Evolutionary conservation across 2,329 filamentous ascomycete species (phyloP), one percentile per base, ranked within the genome.

Genomic region (Bipolaris zeicola): DNA sequence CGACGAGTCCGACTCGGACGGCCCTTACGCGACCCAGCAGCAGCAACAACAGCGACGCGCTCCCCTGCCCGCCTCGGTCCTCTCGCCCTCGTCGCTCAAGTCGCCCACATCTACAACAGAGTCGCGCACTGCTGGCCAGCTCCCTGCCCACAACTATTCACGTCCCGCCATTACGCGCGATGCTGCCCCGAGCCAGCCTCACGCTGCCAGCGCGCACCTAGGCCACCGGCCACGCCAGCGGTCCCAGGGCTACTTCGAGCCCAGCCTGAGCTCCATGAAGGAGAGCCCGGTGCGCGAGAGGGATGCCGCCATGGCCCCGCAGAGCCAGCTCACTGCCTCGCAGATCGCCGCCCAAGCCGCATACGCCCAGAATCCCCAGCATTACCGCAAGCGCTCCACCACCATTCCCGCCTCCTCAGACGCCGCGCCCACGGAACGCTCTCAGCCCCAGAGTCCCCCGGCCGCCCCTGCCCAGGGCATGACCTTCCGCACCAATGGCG

Each of bases 311-410:
- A 71, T 75, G 68, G 78, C 79, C 60, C 59, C 65, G 49, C 55
- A 57, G 18, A 57, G 38, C 55, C 77, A 77, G 33, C 68, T 87
- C 75, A 76, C 77, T 77, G 86, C 89, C n/a, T 91, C 89, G 74
- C 88, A 91, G 74, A 91, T 92, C 62, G 90, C 90, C 37, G 90
- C 90, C 16, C 90, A 92, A 76, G 87, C 90, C 8, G 90, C 90
- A 52, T 87, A 89, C 69, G 87, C 91, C 79, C 85, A 88, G 67
- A 82, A 85, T 68, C 79, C 80, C 41, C 74, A 77, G 61, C 75
- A 75, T 65, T 80, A 74, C 56, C 82, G 90, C 18, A 89, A 91
- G 72, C 85, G 90, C 50, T 92, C 89, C 13, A 88, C 90, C 73
- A 92, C 90, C 0, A 86, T 90, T 7, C 87, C 90, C 5, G 82